phyloP scores from a whole-genome alignment of 2,329 filamentous ascomycete genomes.

The Talaromyces atroroseus region DNA sequence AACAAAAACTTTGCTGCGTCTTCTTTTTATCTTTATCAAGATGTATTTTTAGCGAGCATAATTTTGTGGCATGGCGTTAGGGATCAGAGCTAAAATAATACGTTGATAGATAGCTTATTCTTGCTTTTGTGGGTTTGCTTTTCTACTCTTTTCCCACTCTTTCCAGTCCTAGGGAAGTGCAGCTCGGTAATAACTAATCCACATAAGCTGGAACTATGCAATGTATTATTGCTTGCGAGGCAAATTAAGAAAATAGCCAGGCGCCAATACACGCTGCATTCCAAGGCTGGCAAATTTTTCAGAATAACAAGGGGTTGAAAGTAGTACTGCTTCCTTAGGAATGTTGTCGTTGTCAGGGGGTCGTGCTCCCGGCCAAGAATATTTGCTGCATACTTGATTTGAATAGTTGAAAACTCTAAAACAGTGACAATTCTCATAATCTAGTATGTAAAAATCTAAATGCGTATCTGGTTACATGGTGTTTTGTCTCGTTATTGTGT shows the following conservation, averaged over 20 bases:
- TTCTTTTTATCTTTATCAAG: neutral
- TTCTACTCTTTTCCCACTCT: neutral
- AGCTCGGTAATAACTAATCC: neutral
- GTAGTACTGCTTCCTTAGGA: neutral
- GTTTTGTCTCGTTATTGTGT: neutral
- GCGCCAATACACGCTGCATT: neutral
- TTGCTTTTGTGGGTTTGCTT: neutral
- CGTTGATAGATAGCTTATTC: neutral
- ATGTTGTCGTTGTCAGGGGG: neutral
- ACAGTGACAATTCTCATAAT: too few relatives aligned
- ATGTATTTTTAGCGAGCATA: constrained; percentile 9
- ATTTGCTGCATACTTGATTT: neutral
- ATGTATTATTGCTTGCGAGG: neutral
- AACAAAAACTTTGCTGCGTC: neutral
- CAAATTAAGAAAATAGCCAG: neutral
- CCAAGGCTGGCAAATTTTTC: neutral
- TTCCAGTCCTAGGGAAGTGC: neutral
- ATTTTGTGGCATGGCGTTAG: neutral
- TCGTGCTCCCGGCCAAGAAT: neutral
- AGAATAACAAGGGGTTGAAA: neutral
- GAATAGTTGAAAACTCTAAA: too few relatives aligned
- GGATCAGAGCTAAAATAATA: neutral
- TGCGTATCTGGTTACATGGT: neutral
- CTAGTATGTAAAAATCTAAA: neutral
- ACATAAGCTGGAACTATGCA: neutral